A percentile compares a stretch with the other conserved stretches of the same genome.
phyloP scores from a whole-genome alignment of 345 rosid species.

The Turnera subulata region DNA sequence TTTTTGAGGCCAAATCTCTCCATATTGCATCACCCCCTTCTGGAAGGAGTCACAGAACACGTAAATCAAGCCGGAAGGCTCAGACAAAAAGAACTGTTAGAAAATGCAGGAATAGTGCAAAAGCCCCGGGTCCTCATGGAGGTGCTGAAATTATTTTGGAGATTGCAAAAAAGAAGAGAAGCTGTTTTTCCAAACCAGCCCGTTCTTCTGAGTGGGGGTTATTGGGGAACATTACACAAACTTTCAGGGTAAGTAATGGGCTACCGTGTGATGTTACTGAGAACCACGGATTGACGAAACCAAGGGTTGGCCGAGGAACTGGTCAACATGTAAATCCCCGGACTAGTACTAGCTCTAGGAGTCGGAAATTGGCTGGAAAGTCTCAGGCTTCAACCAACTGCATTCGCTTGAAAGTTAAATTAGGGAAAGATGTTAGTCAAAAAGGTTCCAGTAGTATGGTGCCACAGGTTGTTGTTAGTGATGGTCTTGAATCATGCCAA shows the following conservation, averaged over 20 bases:
- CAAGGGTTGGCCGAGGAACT: slow-evolving; percentile 29
- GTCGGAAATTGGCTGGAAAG: slow-evolving; percentile 33
- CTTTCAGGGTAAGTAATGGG: slow-evolving; percentile 36
- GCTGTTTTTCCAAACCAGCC: slow-evolving; percentile 51
- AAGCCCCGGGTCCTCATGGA: slow-evolving; percentile 29
- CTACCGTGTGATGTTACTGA: slow-evolving; percentile 32
- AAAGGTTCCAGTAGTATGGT: slow-evolving; percentile 32
- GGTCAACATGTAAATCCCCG: slow-evolving; percentile 30
- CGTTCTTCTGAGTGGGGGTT: slow-evolving; percentile 80
- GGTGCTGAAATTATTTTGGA: slow-evolving; percentile 15
- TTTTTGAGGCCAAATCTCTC: slow-evolving; percentile 34
- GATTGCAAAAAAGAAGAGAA: slow-evolving; percentile 64
- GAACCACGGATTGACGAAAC: slow-evolving; percentile 33
- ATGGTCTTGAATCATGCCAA: slow-evolving; percentile 11
- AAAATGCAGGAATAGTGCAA: slow-evolving; percentile 35
- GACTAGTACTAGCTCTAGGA: slow-evolving; percentile 25
- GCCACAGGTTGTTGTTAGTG: slow-evolving; percentile 34
- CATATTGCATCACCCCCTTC: slow-evolving; percentile 31
- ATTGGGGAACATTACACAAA: slow-evolving; percentile 39
- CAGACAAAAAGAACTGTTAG: slow-evolving; percentile 38
- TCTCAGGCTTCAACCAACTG: slow-evolving; percentile 35
- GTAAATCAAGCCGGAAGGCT: slow-evolving; percentile 41
- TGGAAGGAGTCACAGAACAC: slow-evolving; percentile 35
- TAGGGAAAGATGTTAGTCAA: slow-evolving; percentile 55
- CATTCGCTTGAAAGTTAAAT: slow-evolving; percentile 75